Evolutionary conservation across 805 yeast genomes (phyloP).

Genomic region (Lachancea quebecensis): DNA sequence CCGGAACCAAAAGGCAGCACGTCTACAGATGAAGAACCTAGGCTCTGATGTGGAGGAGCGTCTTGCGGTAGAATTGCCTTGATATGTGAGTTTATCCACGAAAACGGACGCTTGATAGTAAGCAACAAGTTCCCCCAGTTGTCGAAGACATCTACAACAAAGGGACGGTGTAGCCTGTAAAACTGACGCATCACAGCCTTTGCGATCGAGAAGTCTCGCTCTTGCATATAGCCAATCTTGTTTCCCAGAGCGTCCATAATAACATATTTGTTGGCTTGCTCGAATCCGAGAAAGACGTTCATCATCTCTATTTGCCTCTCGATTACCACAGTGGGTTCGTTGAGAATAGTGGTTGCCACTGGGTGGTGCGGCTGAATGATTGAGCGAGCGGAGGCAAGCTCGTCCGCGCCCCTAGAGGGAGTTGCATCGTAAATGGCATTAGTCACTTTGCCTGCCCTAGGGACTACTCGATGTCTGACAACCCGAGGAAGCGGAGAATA

Average conservation of each 20-base stretch:
- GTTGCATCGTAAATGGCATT: too few relatives aligned
- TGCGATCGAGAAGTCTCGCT: constrained; percentile 64
- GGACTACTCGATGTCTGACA: constrained; percentile 10
- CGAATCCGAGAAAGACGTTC: constrained; percentile 83
- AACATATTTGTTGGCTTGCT: constrained; percentile 77
- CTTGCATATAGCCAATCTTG: constrained; percentile 73
- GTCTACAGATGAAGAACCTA: background rate
- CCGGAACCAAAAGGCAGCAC: constrained; percentile 8
- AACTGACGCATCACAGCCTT: constrained; percentile 77
- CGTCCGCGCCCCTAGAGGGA: too few relatives aligned
- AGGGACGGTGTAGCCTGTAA: constrained; percentile 81
- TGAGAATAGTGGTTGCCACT: constrained; percentile 47
- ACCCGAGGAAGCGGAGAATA: constrained; percentile 10
- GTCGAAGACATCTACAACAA: constrained; percentile 65
- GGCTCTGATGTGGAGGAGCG: background rate
- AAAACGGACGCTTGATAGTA: constrained; percentile 75
- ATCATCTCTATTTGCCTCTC: constrained; percentile 85
- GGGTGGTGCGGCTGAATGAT: constrained; percentile 49
- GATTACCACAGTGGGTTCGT: constrained; percentile 77
- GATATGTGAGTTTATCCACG: constrained; percentile 83
- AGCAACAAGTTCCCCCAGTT: constrained; percentile 51
- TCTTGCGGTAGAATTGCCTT: constrained; percentile 57
- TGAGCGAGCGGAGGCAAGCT: background rate
- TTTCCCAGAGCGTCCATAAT: constrained; percentile 69
- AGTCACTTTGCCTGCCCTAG: background rate